Base-by-base conservation (phyloP, 768 basidiomycete species). In the Lentinula guzmanii region DNA sequence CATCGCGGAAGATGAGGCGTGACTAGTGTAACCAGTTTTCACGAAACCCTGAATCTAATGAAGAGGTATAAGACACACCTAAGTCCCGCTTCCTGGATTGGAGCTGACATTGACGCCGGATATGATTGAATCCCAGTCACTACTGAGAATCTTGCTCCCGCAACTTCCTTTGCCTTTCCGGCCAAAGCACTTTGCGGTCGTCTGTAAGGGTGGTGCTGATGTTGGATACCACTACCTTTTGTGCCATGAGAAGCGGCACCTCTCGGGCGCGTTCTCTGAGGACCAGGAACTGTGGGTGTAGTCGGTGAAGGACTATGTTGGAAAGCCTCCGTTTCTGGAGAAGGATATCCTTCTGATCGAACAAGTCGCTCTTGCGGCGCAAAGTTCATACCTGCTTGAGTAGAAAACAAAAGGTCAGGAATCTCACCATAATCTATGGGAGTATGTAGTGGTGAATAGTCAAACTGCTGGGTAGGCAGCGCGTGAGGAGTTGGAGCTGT, bases 21-120 rank as follows among this genome's bases (percentile, higher is more conserved):
- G 39, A 43, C 55, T 56, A 56, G 39, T 13, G 6, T 5, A 16
- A 5, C 18, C 3, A 18, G 21, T 41, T 31, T 43, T 37, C 18
- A 31, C 24, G 24, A 56, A 3, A 28, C 11, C 4, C n/a, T 1
- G 24, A 42, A 33, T 28, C 5, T n/a, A 10, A n/a, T 41, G 33
- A 1, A 21, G n/a, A 24, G 10, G 11, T 42, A 41, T 9, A 56
- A 5, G 21, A 56, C 41, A 18, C 55, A 56, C 55, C 55, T 56
- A 9, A 41, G 9, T 16, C 41, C 55, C n/a, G 18, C 11, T 15
- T 54, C 53, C 18, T 16, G n/a, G 3, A 11, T 3, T 9, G 55
- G 55, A 42, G 41, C 41, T 3, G 55, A 56, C 55, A 56, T 56
- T 18, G 55, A 56, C 39, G 55, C 55, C 41, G 55, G 55, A 56